phyloP scores from a whole-genome alignment of 257 asterid genomes.

The Penstemon barbatus region DNA sequence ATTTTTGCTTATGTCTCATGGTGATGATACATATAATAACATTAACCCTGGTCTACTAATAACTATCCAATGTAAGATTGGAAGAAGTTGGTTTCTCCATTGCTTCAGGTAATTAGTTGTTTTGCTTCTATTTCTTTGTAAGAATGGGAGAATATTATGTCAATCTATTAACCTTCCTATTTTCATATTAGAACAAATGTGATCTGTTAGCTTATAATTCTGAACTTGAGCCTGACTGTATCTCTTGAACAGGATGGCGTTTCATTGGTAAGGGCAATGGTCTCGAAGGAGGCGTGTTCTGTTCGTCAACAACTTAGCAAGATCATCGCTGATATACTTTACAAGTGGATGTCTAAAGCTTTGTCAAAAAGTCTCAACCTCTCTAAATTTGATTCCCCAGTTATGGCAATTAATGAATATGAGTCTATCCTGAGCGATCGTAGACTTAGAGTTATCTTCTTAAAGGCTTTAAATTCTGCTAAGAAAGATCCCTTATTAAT shows the following conservation, averaged over 20 bases:
- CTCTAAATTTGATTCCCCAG: constrained; percentile 37
- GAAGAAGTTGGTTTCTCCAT: neutral
- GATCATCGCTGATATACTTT: constrained; percentile 55
- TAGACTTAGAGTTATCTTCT: constrained; percentile 73
- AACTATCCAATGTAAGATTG: neutral
- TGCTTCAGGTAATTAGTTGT: no score
- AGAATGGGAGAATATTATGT: neutral
- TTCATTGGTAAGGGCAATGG: constrained; percentile 59
- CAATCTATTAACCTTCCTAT: neutral
- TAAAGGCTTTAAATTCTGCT: constrained; percentile 59
- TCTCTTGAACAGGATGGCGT: constrained; percentile 70
- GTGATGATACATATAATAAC: neutral
- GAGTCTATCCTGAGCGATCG: constrained; percentile 62
- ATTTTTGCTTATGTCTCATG: neutral
- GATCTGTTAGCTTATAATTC: neutral
- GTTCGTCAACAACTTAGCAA: constrained; percentile 65
- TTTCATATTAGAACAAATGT: neutral
- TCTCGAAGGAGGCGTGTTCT: constrained; percentile 65
- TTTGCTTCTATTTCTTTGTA: neutral
- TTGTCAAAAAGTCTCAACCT: constrained; percentile 31
- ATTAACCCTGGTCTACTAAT: neutral
- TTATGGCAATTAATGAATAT: constrained; percentile 34
- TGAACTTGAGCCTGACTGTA: constrained; percentile 14
- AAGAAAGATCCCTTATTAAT: constrained; percentile 61
- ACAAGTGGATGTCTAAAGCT: constrained; percentile 58